Evolutionary conservation across 169 alveolate species (phyloP).

Genomic region (Cyclospora cayetanensis): DNA sequence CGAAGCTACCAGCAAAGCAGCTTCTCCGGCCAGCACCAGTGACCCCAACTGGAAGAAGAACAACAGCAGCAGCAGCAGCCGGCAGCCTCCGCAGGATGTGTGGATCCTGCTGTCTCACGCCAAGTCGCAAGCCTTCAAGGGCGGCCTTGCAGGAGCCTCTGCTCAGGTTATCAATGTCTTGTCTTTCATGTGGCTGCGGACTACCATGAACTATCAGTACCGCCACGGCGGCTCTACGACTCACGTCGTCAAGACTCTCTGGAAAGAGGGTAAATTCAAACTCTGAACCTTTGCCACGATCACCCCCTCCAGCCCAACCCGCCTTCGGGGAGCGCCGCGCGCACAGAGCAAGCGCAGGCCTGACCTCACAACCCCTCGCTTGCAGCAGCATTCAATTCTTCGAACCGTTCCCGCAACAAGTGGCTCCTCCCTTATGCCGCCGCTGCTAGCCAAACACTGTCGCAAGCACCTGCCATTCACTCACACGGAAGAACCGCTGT

Average conservation of each 20-base stretch:
- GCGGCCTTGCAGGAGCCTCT: slow-evolving; percentile 85
- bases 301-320: not conserved
- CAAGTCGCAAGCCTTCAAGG: slow-evolving; percentile 71
- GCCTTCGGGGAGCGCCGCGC: no score
- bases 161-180: slow-evolving; percentile 86
- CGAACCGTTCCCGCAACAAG: not conserved
- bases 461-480: not conserved
- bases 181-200: slow-evolving; percentile 90
- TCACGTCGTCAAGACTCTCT: slow-evolving; percentile 33
- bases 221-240: slow-evolving; percentile 73
- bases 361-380: no score
- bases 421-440: not conserved
- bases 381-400: no score
- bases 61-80: no score
- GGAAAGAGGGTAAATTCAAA: slow-evolving; percentile 38
- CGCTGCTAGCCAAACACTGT: not conserved
- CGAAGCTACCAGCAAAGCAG: no score
- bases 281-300: not conserved
- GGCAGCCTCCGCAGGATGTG: no score
- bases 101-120: slow-evolving; percentile 42
- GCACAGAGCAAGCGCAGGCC: no score
- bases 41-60: no score
- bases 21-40: no score
- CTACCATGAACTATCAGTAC: slow-evolving; percentile 90
- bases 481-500: no score